phyloP scores from a whole-genome alignment of 139 green algal genomes.

The Ulvella scutata region DNA sequence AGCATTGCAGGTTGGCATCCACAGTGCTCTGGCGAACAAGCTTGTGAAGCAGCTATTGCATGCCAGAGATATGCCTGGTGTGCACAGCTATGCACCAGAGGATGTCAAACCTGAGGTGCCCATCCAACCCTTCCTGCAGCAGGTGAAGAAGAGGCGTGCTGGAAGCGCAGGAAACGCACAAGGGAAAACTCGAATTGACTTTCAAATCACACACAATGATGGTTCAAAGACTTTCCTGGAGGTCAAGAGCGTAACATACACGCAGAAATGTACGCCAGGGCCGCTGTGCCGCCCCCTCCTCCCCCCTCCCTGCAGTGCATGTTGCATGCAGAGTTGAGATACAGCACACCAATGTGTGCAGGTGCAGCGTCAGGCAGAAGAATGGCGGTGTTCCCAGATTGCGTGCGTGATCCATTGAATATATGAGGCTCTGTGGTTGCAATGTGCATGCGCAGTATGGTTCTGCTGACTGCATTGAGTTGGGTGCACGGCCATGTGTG shows the following conservation, averaged over 20 bases:
- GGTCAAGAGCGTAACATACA: conserved; percentile 46
- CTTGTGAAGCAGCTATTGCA: conserved; percentile 25
- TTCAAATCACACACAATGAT: conserved; percentile 10
- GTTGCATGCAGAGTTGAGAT: neutral
- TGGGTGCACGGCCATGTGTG: neutral
- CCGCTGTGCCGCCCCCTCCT: neutral
- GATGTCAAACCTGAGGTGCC: neutral
- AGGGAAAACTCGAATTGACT: conserved; percentile 12
- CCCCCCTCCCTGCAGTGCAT: neutral
- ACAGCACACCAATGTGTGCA: neutral
- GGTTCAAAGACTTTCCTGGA: conserved; percentile 25
- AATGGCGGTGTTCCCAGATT: conserved; percentile 49
- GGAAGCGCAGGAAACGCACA: neutral
- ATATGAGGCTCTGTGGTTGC: neutral
- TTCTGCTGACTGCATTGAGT: neutral
- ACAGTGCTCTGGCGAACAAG: conserved; percentile 42
- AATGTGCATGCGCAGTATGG: neutral
- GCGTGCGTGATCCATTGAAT: conserved; percentile 6
- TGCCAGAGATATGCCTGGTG: conserved; percentile 2
- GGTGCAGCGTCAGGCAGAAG: neutral
- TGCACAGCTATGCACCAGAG: no score
- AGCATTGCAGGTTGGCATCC: conserved; percentile 24
- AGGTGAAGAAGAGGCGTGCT: neutral
- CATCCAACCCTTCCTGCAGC: neutral
- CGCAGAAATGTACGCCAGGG: conserved; percentile 13